Evolutionary conservation across 2,329 filamentous ascomycete species (phyloP), one percentile per base, ranked within the genome.

Genomic region (Botrytis hyacinthi): DNA sequence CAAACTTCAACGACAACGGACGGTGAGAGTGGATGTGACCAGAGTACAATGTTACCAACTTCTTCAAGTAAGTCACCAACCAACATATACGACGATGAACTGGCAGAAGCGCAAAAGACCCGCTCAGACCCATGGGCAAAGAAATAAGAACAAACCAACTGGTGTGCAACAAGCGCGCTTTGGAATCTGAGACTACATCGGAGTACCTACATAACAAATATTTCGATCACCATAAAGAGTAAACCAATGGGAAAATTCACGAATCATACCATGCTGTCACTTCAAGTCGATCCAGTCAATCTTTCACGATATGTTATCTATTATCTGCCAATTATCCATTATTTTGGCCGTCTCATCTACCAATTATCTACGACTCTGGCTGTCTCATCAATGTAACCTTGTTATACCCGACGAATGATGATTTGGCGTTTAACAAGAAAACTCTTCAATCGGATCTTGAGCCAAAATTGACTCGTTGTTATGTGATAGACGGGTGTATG

Each of bases 401-500:
- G 70, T 74, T 40, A 76, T 76, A 78, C 74, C 76, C 77, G 75
- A 79, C 78, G 77, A 79, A 79, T 79, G 74, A 76, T 59, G 75
- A 74, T 54, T 40, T 73, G 75, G 76, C 78, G 78, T 76, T 78
- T 79, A 79, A 35, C 46, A 54, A 48, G 44, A 42, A 68, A 62
- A 37, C 69, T 62, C 68, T 37, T 44, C 71, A 71, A 46, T 66
- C 51, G 48, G 40, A 57, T 67, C 70, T 48, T 60, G 65, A 70
- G 67, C 75, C 44, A 40, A 70, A 73, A 57, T 60, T 12, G 72
- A 70, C 65, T 69, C 26, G 40, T 42, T 42, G 12, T 37, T 54
- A 12, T 44, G 37, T 65, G 29, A 44, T 32, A 12, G 46, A 51
- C 22, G 46, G 46, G 22, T 51, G 46, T 37, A 70, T n/a, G 67